Evolutionary conservation across 805 yeast species (phyloP).

Genomic region (Metschnikowia vanudenii): DNA sequence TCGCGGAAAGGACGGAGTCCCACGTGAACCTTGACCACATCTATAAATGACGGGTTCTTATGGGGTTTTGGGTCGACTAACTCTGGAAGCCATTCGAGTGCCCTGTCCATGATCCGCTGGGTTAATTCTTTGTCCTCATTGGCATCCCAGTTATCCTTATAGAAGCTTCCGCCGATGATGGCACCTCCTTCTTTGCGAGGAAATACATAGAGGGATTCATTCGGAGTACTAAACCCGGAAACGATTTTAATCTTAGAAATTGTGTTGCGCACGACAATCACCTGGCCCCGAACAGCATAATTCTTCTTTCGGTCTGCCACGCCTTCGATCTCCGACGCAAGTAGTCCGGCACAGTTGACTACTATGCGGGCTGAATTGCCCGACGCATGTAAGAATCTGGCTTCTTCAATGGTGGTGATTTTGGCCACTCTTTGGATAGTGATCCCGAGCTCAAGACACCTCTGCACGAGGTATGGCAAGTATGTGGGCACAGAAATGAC

Average conservation of each 20-base stretch:
- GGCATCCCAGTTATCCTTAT: constrained; percentile 14
- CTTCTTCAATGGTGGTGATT: constrained; percentile 47
- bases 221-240: constrained; percentile 30
- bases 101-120: constrained; percentile 46
- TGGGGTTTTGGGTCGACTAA: constrained; percentile 26
- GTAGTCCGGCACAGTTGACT: constrained; percentile 58
- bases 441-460: constrained; percentile 48
- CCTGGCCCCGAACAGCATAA: constrained; percentile 61
- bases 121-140: constrained; percentile 42
- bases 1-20: constrained; percentile 41
- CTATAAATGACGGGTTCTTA: constrained; percentile 30
- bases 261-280: constrained; percentile 49
- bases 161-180: constrained; percentile 57
- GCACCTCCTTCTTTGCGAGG: constrained; percentile 67
- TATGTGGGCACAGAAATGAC: constrained; percentile 61
- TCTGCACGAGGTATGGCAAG: constrained; percentile 49
- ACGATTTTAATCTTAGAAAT: constrained; percentile 30
- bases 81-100: constrained; percentile 42
- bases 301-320: constrained; percentile 41
- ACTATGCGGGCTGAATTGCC: constrained; percentile 44
- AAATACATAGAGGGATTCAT: constrained; percentile 56
- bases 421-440: constrained; percentile 40
- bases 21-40: constrained; percentile 33
- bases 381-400: constrained; percentile 24
- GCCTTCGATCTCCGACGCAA: constrained; percentile 45